These are phyloP conservation scores for Stephania yunnanensis DNA, from an alignment of 164 flowering plant species.

Conservation along the genomic window DNA sequence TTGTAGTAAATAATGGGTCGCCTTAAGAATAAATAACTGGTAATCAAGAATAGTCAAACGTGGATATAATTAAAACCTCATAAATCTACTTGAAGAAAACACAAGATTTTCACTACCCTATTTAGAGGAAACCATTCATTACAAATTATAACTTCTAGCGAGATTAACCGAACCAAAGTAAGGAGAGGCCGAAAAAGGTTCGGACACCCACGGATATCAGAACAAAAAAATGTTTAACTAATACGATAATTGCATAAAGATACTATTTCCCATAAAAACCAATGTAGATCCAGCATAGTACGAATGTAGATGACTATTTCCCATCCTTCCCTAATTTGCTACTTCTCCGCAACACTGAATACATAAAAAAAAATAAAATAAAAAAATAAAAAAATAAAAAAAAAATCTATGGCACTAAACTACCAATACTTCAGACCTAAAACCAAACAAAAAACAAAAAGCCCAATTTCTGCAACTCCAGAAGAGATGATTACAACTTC, in stretches of 20 bases:
- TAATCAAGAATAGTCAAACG: background rate
- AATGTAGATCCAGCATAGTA: conserved; percentile 9
- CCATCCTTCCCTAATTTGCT: background rate
- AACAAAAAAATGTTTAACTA: too few relatives aligned
- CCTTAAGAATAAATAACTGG: background rate
- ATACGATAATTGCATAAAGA: background rate
- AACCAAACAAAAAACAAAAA: background rate
- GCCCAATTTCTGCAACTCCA: background rate
- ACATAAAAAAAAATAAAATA: background rate
- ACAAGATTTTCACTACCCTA: background rate
- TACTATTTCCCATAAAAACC: background rate
- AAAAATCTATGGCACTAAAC: background rate
- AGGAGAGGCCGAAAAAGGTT: too few relatives aligned
- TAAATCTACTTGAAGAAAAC: background rate
- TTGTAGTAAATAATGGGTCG: background rate
- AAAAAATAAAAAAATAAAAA: background rate
- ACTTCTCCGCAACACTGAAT: background rate
- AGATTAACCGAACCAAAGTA: too few relatives aligned
- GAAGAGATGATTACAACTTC: background rate
- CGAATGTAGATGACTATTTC: background rate
- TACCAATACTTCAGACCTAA: background rate
- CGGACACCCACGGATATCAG: background rate
- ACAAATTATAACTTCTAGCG: too few relatives aligned
- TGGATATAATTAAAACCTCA: background rate
- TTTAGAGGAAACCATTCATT: background rate